Percentiles rank a stretch among this genome's conserved stretches.
Evolutionary conservation across 2,329 filamentous ascomycete species (phyloP).

Genomic region (Ciborinia camelliae): DNA sequence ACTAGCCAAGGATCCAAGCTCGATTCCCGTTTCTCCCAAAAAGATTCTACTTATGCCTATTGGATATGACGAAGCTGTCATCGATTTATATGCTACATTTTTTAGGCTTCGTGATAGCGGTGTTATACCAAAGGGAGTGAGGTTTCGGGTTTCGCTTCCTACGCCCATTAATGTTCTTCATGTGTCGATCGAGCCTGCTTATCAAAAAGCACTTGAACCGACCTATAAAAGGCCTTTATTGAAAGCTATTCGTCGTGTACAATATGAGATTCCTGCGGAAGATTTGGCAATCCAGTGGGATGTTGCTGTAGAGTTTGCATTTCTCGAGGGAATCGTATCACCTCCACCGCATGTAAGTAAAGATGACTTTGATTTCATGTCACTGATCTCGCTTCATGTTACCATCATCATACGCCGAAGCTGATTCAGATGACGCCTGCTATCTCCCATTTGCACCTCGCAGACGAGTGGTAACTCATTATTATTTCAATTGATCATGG

Average conservation of each 20-base stretch:
- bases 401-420: background rate
- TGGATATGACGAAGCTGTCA: slow-evolving; percentile 35
- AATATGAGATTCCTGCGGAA: slow-evolving; percentile 32
- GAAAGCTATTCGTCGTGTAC: slow-evolving; percentile 30
- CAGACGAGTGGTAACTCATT: background rate
- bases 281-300: slow-evolving; percentile 40
- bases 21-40: slow-evolving; percentile 20
- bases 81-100: slow-evolving; percentile 35
- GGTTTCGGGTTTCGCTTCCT: slow-evolving; percentile 39
- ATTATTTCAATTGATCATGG: slow-evolving; percentile 13
- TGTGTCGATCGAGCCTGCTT: slow-evolving; percentile 24
- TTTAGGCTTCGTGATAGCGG: slow-evolving; percentile 26
- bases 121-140: slow-evolving; percentile 30
- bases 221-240: slow-evolving; percentile 35
- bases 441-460: background rate
- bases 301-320: slow-evolving; percentile 29
- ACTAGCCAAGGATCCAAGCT: slow-evolving; percentile 4
- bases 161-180: slow-evolving; percentile 31
- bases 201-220: slow-evolving; percentile 33
- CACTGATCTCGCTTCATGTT: slow-evolving; percentile 34
- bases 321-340: slow-evolving; percentile 28
- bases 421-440: background rate
- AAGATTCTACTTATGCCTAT: slow-evolving; percentile 8
- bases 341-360: slow-evolving; percentile 13
- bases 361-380: background rate